phyloP scores from a whole-genome alignment of 164 flowering plant genomes.

The Echeveria elegans region DNA sequence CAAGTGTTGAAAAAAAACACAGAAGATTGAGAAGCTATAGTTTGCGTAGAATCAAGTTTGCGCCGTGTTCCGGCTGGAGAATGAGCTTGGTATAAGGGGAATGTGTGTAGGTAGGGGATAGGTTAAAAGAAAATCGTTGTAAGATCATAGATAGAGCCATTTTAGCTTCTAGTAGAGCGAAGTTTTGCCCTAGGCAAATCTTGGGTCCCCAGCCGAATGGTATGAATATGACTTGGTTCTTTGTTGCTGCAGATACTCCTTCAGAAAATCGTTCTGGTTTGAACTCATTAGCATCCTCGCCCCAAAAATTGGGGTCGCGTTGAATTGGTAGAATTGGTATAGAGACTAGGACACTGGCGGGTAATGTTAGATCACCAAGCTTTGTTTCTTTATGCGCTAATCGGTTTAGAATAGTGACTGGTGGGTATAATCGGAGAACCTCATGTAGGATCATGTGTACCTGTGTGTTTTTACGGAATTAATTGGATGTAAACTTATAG shows the following conservation, averaged over 20 bases:
- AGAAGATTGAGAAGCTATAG: not conserved
- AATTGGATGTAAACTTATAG: too few relatives aligned
- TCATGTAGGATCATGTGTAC: too few relatives aligned
- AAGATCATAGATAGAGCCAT: constrained; percentile 30
- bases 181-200: constrained; percentile 30
- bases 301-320: too few relatives aligned
- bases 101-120: constrained; percentile 35
- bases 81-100: constrained; percentile 20
- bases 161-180: constrained; percentile 35
- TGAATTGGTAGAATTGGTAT: too few relatives aligned
- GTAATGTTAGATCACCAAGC: too few relatives aligned
- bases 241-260: not conserved
- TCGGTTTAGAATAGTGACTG: too few relatives aligned
- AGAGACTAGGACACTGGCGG: too few relatives aligned
- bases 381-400: too few relatives aligned
- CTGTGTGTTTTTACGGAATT: too few relatives aligned
- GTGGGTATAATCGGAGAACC: too few relatives aligned
- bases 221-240: constrained; percentile 3
- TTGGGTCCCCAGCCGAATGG: constrained; percentile 31
- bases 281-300: constrained; percentile 24
- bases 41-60: constrained; percentile 22
- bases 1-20: too few relatives aligned
- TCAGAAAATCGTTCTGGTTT: constrained; percentile 32
- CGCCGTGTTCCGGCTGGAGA: constrained; percentile 30
- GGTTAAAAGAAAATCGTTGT: constrained; percentile 27